Evolutionary conservation across 495 filamentous ascomycete genomes (phyloP), one percentile per base, ranked within the genome.

Genomic region (Penicillium parvum): DNA sequence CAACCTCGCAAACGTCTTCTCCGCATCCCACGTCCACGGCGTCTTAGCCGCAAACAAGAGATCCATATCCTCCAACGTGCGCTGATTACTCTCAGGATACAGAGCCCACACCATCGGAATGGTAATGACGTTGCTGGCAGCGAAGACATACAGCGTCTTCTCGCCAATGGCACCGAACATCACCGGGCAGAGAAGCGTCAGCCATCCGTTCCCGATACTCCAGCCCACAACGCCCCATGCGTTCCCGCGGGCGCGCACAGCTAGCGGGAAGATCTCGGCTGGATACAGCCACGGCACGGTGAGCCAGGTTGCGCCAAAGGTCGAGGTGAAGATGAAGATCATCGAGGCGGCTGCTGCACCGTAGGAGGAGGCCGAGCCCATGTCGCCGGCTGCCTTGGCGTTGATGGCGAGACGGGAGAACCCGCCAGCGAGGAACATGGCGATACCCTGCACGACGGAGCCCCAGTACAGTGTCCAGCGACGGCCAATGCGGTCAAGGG

Each of bases 201-300:
- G 56, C 77, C 79, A 83, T 26, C 79, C 82, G 44, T 84, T 84
- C n/a, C 81, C 82, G 26, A 86, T 84, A 41, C 73, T 77, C 82
- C 83, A 87, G 11, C 83, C 82, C 3, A 86, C 74, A 0, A 86
- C 83, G 50, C 83, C 82, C 78, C 81, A 85, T n/a, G 83, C 79
- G 35, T 85, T 86, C 14, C 83, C 83, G 21, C 80, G 78, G 4
- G 81, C 83, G 17, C 83, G 76, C 7, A 85, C 75, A 18, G 80
- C 73, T 12, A 86, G 60, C 0, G 83, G 83, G 61, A 86, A 85
- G 38, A 86, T 86, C 52, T 87, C 83, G 11, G 82, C 80, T 0
- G 81, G 82, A 43, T 86, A 86, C 4, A 85, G 50, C 81, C 81
- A 85, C 0, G 82, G 82, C 3, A 84, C 81, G 0, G 81, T 85